Percentiles rank a stretch among this genome's conserved stretches.
Evolutionary conservation across 192 early-diverging fungal genomes (phyloP).

Genomic region (Coemansia sp.): DNA sequence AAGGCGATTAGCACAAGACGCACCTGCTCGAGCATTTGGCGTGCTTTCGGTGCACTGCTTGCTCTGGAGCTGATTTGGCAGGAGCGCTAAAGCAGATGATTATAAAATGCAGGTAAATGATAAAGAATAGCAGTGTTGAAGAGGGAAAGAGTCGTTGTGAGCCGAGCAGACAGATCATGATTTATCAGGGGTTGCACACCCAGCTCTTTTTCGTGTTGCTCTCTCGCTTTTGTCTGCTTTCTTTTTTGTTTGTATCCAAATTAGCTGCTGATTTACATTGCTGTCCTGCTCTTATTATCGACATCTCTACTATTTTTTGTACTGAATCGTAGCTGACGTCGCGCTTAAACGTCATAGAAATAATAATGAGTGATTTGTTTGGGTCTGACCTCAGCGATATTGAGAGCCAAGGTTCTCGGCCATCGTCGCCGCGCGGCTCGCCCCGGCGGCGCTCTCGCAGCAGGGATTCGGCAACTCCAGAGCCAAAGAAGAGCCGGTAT

Average conservation of each 20-base stretch:
- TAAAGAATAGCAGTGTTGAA: not conserved
- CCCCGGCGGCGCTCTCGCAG: not conserved
- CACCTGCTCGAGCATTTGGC: conserved; percentile 54
- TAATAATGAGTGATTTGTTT: conserved; percentile 51
- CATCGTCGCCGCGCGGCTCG: conserved; percentile 10
- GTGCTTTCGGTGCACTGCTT: not conserved
- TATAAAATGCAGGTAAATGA: conserved; percentile 2
- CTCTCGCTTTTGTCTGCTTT: not conserved
- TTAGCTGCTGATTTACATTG: not conserved
- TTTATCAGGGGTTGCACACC: not conserved
- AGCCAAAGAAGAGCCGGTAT: conserved; percentile 29
- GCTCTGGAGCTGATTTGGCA: not conserved
- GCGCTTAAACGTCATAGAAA: not conserved
- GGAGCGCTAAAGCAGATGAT: conserved; percentile 7
- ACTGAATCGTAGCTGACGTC: not conserved
- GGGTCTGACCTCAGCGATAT: conserved; percentile 49
- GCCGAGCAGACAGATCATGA: not conserved
- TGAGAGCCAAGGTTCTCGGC: conserved; percentile 14
- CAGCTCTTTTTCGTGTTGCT: not conserved
- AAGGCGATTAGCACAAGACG: conserved; percentile 57
- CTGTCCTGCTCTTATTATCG: not conserved
- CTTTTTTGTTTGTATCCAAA: not conserved
- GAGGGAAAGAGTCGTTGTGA: not conserved
- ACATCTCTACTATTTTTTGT: not conserved
- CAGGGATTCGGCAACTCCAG: conserved; percentile 26